Conservation (phyloP, 139 green algal genomes). For the Coelastrella sp. region DNA sequence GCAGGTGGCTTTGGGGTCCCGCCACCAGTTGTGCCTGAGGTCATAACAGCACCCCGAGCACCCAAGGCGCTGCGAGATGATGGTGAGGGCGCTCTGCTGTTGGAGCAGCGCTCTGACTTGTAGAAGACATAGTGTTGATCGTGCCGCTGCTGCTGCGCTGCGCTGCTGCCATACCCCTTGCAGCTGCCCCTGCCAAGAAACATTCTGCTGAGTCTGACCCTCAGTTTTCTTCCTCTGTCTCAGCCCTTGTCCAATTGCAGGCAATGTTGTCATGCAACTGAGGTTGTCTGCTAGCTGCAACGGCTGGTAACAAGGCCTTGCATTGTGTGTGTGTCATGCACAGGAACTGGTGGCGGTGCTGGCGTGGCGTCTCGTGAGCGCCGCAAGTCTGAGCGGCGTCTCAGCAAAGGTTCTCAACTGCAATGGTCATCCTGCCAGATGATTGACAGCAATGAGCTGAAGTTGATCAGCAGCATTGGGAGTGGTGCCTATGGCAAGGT, state of each 20-base stretch:
- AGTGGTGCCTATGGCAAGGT: conserved; percentile 68
- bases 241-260: too few species aligned
- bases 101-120: too few species aligned
- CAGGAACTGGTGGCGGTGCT: neutral
- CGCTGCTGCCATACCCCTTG: too few species aligned
- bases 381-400: conserved; percentile 44
- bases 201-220: too few species aligned
- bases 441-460: conserved; percentile 60
- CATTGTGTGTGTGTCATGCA: too few species aligned
- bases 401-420: conserved; percentile 17
- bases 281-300: neutral
- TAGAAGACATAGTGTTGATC: too few species aligned
- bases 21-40: neutral
- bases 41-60: neutral
- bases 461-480: conserved; percentile 56
- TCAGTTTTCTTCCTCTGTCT: too few species aligned
- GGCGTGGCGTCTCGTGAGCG: conserved; percentile 24
- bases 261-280: too few species aligned
- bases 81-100: neutral
- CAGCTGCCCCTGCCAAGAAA: too few species aligned
- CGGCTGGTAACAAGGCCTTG: too few species aligned
- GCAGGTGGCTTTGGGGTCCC: neutral
- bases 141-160: too few species aligned
- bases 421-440: conserved; percentile 51
- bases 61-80: neutral